Conservation (phyloP, 441 rosid species). For the Erodium trifolium region DNA sequence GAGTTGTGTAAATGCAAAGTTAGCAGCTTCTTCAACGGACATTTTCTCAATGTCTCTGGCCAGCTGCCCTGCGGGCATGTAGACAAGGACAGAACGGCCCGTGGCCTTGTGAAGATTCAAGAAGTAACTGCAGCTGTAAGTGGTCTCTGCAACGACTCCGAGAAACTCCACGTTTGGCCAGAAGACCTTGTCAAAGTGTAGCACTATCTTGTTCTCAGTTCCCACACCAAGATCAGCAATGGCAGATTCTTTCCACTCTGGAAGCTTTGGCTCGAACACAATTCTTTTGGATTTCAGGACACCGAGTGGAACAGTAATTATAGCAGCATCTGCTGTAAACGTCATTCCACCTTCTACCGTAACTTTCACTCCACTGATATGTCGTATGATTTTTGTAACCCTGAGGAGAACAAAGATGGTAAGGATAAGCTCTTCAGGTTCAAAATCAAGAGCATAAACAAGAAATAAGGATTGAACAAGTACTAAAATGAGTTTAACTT, state of each 20-base stretch:
- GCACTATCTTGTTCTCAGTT: constrained; percentile 74
- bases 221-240: constrained; percentile 84
- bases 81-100: constrained; percentile 70
- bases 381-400: too few relatives aligned
- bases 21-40: constrained; percentile 84
- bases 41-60: constrained; percentile 90
- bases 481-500: too few relatives aligned
- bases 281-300: constrained; percentile 63
- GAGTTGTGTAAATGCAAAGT: constrained; percentile 71
- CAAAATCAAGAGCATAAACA: too few relatives aligned
- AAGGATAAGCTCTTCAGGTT: too few relatives aligned
- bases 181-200: constrained; percentile 78
- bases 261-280: too few relatives aligned
- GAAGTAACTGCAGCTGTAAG: too few relatives aligned
- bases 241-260: constrained; percentile 86
- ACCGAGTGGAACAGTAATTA: constrained; percentile 78
- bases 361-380: constrained; percentile 65
- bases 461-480: too few relatives aligned
- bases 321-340: constrained; percentile 73
- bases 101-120: constrained; percentile 97
- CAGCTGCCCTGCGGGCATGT: constrained; percentile 96
- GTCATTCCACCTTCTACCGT: constrained; percentile 60
- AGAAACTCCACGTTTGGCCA: constrained; percentile 97
- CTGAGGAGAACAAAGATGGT: too few relatives aligned
- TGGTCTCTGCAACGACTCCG: constrained; percentile 84